Evolutionary conservation across 2,329 filamentous ascomycete genomes (phyloP), one percentile per base, ranked within the genome.

Genomic region (Cytospora leucostoma): DNA sequence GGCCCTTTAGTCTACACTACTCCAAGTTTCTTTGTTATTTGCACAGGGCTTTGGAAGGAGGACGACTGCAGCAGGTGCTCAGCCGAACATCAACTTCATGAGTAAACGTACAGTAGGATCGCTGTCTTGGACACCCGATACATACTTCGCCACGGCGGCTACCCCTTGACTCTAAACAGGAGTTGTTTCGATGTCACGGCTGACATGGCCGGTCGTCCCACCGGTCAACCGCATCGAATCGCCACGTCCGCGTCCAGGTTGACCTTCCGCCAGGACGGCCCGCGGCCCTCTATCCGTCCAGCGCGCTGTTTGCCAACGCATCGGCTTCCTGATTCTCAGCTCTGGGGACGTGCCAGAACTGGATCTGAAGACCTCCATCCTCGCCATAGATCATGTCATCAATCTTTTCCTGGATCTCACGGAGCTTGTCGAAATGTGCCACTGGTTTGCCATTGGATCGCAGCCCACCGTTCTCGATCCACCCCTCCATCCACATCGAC

Each of bases 271-370:
- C 7, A 12, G 21, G 44, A 12, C n/a, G 33, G 52, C 33, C 19
- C 52, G 35, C 34, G 33, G 10, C 33, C 52, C 13, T 6, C 12
- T 52, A 55, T 21, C 32, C 19, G 27, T 33, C 47, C 60, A 58
- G 60, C 44, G 60, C 65, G 17, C 21, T 50, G 11, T 65, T 65
- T 5, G 67, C 68, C n/a, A 68, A 50, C 12, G 27, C 51, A 15
- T 69, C 62, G 11, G 68, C 68, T 32, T 66, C 63, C 17, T 3
- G 19, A 33, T 70, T 68, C 7, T 66, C 34, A 19, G 56, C 66
- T 4, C 66, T 61, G 7, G 65, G 65, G 1, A 66, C 52, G 35
- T 63, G 38, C 68, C 68, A 69, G 57, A 70, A 67, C 44, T 66
- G 54, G 19, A 69, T 34, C 0, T 63, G 33, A 37, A 68, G n/a